These are phyloP conservation scores for Boeremia exigua DNA, from an alignment of 2,329 filamentous ascomycete species.

Conservation along the genomic window DNA sequence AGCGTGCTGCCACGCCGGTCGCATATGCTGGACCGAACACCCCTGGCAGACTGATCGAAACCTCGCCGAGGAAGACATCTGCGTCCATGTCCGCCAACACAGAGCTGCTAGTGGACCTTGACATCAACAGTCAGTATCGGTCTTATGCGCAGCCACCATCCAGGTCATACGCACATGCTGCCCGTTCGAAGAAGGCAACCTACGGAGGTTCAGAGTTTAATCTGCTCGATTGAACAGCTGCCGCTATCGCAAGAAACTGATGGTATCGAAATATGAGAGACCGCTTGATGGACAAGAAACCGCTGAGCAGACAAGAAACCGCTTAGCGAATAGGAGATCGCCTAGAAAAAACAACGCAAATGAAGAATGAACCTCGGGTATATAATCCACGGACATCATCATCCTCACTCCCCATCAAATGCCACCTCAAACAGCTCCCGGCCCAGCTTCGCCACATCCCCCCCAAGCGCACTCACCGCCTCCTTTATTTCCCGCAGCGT, in stretches of 20 bases:
- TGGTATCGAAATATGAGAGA: background rate
- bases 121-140: conserved; percentile 1
- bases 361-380: too few relatives aligned
- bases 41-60: conserved; percentile 22
- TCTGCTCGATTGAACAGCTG: conserved; percentile 22
- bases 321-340: too few relatives aligned
- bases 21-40: background rate
- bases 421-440: conserved; percentile 55
- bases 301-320: too few relatives aligned
- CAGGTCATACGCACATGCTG: conserved; percentile 8
- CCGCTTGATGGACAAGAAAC: too few relatives aligned
- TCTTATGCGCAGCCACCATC: background rate
- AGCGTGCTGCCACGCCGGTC: background rate
- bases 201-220: conserved; percentile 2
- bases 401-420: conserved; percentile 29
- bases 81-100: conserved; percentile 17
- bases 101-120: conserved; percentile 29
- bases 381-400: background rate
- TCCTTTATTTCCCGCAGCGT: conserved; percentile 64
- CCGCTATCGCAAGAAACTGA: too few relatives aligned
- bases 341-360: too few relatives aligned
- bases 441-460: conserved; percentile 61
- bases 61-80: conserved; percentile 20
- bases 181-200: background rate
- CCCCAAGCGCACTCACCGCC: conserved; percentile 59